phyloP scores from a whole-genome alignment of 768 basidiomycete species.

The Piloderma croceum region DNA sequence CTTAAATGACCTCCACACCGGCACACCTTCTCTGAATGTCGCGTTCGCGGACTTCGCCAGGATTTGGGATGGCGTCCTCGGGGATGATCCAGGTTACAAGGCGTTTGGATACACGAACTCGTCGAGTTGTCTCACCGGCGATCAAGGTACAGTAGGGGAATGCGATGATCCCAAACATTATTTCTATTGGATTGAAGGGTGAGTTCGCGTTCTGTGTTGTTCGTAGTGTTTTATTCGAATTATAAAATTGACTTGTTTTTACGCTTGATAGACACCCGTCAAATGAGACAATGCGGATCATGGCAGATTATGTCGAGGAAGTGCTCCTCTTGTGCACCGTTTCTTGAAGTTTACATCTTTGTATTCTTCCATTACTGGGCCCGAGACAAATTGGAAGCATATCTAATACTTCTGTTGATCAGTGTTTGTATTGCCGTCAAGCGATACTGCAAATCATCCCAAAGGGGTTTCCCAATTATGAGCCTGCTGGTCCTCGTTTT shows the following conservation, averaged over 20 bases:
- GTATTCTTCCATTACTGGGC: too few species aligned
- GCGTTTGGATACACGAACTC: slow-evolving; percentile 43
- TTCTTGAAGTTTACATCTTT: background rate
- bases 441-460: too few species aligned
- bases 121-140: slow-evolving; percentile 19
- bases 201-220: slow-evolving; percentile 6
- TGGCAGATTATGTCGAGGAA: slow-evolving; percentile 37
- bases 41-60: slow-evolving; percentile 42
- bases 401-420: too few species aligned
- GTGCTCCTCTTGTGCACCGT: slow-evolving; percentile 24
- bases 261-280: slow-evolving; percentile 38
- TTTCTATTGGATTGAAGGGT: slow-evolving; percentile 40
- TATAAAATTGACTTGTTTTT: too few species aligned
- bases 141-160: slow-evolving; percentile 5
- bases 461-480: too few species aligned
- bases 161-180: slow-evolving; percentile 33
- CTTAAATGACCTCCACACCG: slow-evolving; percentile 10
- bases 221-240: too few species aligned
- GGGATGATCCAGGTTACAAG: slow-evolving; percentile 35
- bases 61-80: slow-evolving; percentile 43
- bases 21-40: too few species aligned
- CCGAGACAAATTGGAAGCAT: too few species aligned
- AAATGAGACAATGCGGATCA: slow-evolving; percentile 32
- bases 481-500: too few species aligned
- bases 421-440: too few species aligned